Base-by-base conservation (phyloP, 1,139 yeast species). In the Yamadazyma triangularis region DNA sequence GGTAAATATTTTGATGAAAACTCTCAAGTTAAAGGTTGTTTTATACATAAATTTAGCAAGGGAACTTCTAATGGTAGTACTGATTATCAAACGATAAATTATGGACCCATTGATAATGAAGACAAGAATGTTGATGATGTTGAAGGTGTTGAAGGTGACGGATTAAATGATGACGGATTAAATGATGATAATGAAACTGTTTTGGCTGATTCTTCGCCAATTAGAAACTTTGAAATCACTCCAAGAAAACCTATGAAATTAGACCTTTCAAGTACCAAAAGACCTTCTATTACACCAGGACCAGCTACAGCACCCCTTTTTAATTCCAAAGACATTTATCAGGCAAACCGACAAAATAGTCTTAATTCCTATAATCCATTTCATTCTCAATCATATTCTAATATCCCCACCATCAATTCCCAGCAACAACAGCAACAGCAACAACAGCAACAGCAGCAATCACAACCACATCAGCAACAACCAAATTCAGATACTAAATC, bases 161-260 rank as follows among this genome's bases (percentile, higher is more conserved):
- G 15, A 10, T 7, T 18, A 16, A n/a, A n/a, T n/a, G 20, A 18
- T 18, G 28, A 30, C 1, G 33, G 25, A 10, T 30, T 23, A 4
- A 42, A 45, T n/a, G 70, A 63, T 37, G 70, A 64, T 27, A 63
- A 63, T 40, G 70, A 58, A 29, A 64, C 70, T 2, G 66, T 61
- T 2, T 27, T 61, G n/a, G 70, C 69, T 1, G 58, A 56, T 32
- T 63, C 70, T 1, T 64, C 70, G 3, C 71, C 70, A 1, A 47
- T 40, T 10, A 57, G 54, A 35, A 24, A 25, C 11, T 23, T 24
- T n/a, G 14, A 31, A 15, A 44, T 36, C 13, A 49, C 47, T 27
- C 53, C 47, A 25, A 32, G 32, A 13, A 33, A 29, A 21, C 36
- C 38, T 3, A 38, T 54, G 14, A 44, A 40, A 23, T 45, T 57